A percentile compares a stretch with the other conserved stretches of the same genome.
phyloP scores from a whole-genome alignment of 75 land plant species.

The Cupressus sempervirens region DNA sequence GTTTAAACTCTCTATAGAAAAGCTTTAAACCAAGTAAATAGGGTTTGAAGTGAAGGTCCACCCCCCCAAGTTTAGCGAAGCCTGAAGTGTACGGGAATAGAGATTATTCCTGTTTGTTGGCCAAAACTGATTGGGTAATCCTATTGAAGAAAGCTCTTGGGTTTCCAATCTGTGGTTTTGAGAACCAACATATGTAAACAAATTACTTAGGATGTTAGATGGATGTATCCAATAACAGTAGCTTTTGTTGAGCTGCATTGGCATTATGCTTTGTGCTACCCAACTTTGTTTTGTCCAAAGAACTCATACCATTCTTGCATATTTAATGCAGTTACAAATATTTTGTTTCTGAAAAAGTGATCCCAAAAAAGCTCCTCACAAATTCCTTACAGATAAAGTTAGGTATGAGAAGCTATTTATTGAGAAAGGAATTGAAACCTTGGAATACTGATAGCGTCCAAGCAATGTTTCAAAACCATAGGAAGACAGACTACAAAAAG shows the following conservation, averaged over 20 bases:
- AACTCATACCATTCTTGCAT: background rate
- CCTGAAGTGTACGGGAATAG: no score
- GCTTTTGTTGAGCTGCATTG: background rate
- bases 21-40: no score
- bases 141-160: no score
- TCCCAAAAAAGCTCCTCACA: background rate
- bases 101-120: no score
- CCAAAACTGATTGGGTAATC: no score
- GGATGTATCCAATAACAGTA: background rate
- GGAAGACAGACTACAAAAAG: background rate
- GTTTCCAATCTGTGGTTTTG: no score
- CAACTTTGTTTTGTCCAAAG: background rate
- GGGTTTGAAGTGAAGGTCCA: no score
- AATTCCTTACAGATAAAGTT: background rate
- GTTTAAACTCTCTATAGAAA: no score
- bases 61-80: no score
- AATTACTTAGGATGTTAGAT: background rate
- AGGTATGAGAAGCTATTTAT: background rate
- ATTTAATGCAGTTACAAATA: background rate
- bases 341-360: background rate
- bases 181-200: no score
- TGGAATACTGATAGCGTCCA: background rate
- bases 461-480: background rate
- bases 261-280: background rate
- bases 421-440: background rate